Evolutionary conservation across 2,329 filamentous ascomycete genomes (phyloP).

Genomic region (Pseudopithomyces chartarum): DNA sequence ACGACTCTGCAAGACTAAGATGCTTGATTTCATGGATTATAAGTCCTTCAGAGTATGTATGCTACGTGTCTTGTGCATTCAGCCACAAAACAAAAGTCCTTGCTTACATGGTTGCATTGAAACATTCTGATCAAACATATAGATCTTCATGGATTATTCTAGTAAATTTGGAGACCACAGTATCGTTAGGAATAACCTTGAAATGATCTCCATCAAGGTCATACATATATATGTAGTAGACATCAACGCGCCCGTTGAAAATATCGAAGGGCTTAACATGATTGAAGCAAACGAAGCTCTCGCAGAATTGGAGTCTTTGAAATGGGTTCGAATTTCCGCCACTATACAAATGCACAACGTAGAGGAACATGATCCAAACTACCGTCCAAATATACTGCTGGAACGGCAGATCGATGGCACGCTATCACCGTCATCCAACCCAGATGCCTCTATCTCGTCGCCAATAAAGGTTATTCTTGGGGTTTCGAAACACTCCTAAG

Average conservation of each 20-base stretch:
- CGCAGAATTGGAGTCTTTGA: neutral
- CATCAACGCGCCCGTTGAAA: neutral
- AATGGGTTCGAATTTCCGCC: neutral
- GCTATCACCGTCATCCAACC: too few relatives aligned
- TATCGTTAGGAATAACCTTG: conserved; percentile 3
- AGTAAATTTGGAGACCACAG: conserved; percentile 5
- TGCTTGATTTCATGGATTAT: conserved; percentile 10
- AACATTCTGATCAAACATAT: conserved; percentile 6
- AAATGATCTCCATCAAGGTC: neutral
- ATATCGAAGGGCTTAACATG: neutral
- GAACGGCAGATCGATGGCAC: neutral
- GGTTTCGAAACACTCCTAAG: conserved; percentile 19
- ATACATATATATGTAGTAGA: neutral
- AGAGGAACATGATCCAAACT: too few relatives aligned
- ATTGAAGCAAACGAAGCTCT: neutral
- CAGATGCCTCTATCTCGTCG: neutral
- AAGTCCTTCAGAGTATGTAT: neutral
- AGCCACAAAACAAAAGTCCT: too few relatives aligned
- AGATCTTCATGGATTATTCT: conserved; percentile 14
- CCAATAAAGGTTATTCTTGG: neutral
- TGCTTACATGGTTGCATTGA: neutral
- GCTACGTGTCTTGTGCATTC: too few relatives aligned
- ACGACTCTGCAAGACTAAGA: conserved; percentile 21
- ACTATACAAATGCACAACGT: too few relatives aligned
- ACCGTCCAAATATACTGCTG: neutral